Percentiles rank a stretch among this genome's conserved stretches.
These are phyloP conservation scores for Neurospora sp. DNA, from an alignment of 495 filamentous ascomycete genomes.

Conservation along the genomic window DNA sequence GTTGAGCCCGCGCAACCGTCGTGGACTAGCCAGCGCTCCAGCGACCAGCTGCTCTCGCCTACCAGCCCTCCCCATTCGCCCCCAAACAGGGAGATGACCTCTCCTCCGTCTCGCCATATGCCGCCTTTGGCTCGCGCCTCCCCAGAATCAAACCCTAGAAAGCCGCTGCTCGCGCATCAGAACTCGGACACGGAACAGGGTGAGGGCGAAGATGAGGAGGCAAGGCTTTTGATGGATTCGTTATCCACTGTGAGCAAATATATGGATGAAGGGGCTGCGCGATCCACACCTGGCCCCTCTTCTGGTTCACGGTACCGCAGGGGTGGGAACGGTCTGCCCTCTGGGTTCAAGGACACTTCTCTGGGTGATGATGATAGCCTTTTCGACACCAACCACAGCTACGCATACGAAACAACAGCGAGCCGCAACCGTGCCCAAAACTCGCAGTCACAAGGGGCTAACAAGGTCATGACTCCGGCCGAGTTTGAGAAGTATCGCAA, in stretches of 20 bases:
- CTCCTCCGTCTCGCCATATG: conserved; percentile 24
- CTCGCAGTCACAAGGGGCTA: conserved; percentile 31
- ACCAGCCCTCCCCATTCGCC: conserved; percentile 23
- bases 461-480: conserved; percentile 81
- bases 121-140: conserved; percentile 14
- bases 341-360: conserved; percentile 14
- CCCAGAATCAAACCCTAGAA: conserved; percentile 35
- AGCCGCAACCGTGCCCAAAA: conserved; percentile 27
- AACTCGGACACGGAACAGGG: conserved; percentile 29
- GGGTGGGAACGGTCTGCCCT: conserved; percentile 17
- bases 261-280: conserved; percentile 16
- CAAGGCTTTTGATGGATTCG: conserved; percentile 53
- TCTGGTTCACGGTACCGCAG: conserved; percentile 25
- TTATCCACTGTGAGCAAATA: conserved; percentile 40
- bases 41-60: conserved; percentile 47
- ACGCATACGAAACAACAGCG: conserved; percentile 46
- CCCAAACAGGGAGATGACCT: conserved; percentile 15
- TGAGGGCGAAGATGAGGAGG: conserved; percentile 58
- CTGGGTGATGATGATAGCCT: conserved; percentile 35
- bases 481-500: conserved; percentile 78
- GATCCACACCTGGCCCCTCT: background rate
- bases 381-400: conserved; percentile 42
- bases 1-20: conserved; percentile 55
- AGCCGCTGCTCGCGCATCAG: conserved; percentile 34
- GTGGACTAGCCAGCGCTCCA: conserved; percentile 57